phyloP scores from a whole-genome alignment of 169 alveolate genomes.

The Plasmodium coatneyi region DNA sequence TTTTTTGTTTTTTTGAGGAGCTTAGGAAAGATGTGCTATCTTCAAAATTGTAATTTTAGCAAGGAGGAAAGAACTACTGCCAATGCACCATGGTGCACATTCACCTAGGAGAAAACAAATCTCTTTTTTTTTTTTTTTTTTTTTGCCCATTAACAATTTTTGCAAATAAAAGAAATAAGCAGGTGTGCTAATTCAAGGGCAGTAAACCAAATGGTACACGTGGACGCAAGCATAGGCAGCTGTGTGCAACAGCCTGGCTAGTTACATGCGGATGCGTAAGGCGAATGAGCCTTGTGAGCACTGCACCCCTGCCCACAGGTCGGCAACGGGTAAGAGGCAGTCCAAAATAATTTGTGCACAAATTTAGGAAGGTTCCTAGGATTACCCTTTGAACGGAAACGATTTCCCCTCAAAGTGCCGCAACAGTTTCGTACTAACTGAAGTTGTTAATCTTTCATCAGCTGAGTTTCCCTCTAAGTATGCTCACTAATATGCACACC shows the following conservation, averaged over 20 bases:
- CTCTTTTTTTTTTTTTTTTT: not conserved
- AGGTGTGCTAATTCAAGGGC: not conserved
- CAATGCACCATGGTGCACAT: constrained; percentile 38
- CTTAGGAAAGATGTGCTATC: not conserved
- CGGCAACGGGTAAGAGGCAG: not conserved
- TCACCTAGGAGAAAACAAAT: not conserved
- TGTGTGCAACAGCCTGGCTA: not conserved
- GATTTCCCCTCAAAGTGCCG: not conserved
- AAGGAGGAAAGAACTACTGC: not conserved
- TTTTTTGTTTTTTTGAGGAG: not conserved
- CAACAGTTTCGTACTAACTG: not conserved
- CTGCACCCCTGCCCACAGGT: not conserved
- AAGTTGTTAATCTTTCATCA: not conserved
- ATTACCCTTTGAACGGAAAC: not conserved
- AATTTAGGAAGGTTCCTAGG: not conserved
- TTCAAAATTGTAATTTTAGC: not conserved
- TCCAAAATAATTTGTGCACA: not conserved
- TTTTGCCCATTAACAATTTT: not conserved
- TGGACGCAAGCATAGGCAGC: not conserved
- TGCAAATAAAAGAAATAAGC: not conserved
- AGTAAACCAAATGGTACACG: not conserved
- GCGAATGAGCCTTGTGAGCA: not conserved
- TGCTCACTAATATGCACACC: not conserved
- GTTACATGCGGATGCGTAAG: not conserved
- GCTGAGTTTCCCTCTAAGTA: not conserved